Evolutionary conservation across 345 rosid genomes (phyloP).

Genomic region (Sonneratia alba): DNA sequence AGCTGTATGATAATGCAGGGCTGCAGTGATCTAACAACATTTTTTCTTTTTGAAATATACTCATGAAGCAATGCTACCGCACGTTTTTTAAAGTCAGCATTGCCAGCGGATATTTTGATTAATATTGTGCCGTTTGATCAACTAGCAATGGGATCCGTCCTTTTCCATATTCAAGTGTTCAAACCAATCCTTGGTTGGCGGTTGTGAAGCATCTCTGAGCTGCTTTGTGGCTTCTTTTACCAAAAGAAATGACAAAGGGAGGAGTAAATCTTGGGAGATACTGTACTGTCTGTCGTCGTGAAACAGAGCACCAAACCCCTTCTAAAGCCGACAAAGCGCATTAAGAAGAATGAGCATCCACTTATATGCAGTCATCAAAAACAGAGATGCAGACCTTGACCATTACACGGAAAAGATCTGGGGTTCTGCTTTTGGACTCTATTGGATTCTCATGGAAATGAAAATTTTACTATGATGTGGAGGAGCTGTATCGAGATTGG

Average conservation of each 20-base stretch:
- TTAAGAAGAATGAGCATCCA: slow-evolving; percentile 4
- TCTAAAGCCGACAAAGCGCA: not conserved
- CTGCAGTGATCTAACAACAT: not conserved
- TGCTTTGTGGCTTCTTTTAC: no score
- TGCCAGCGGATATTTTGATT: no score
- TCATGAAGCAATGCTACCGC: no score
- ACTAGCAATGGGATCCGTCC: no score
- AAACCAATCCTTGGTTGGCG: not conserved
- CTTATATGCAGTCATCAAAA: slow-evolving; percentile 3
- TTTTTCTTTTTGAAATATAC: no score
- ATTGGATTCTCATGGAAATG: slow-evolving; percentile 3
- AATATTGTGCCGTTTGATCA: no score
- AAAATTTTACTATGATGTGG: slow-evolving; percentile 3
- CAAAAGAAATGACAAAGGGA: no score
- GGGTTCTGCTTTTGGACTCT: not conserved
- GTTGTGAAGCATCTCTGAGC: no score
- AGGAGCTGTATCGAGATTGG: not conserved
- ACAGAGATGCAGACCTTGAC: slow-evolving; percentile 4
- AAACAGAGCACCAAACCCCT: not conserved
- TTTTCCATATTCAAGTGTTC: no score
- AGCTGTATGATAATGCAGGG: not conserved
- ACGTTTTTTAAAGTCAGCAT: no score
- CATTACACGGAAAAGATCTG: not conserved
- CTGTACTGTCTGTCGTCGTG: no score
- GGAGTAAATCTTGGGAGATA: no score